These are phyloP conservation scores for Emmonsiellopsis sp. DNA, from an alignment of 2,329 filamentous ascomycete genomes.

Conservation along the genomic window DNA sequence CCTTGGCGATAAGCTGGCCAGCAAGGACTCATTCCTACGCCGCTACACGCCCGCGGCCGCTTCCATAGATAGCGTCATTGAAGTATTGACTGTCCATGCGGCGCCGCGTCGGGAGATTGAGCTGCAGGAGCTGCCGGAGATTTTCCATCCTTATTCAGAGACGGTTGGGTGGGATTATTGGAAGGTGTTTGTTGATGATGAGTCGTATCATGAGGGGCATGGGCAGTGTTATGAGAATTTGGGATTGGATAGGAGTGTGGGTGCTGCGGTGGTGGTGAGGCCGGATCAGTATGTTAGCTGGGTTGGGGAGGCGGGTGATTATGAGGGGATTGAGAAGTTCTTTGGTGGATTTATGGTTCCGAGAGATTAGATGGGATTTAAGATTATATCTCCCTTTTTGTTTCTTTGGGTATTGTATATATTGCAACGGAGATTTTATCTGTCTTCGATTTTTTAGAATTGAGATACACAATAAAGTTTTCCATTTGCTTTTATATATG, in stretches of 20 bases:
- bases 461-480: no score
- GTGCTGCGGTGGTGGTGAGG: slow-evolving; percentile 48
- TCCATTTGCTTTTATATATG: no score
- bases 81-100: slow-evolving; percentile 52
- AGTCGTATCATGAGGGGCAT: slow-evolving; percentile 43
- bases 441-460: no score
- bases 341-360: slow-evolving; percentile 1
- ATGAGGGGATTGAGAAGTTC: slow-evolving; percentile 2
- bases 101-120: slow-evolving; percentile 41
- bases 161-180: slow-evolving; percentile 47
- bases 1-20: slow-evolving; percentile 39
- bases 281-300: slow-evolving; percentile 56
- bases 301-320: slow-evolving; percentile 3
- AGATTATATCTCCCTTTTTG: no score
- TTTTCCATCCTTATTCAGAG: slow-evolving; percentile 39
- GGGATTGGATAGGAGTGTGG: slow-evolving; percentile 48
- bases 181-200: slow-evolving; percentile 47
- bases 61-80: slow-evolving; percentile 42
- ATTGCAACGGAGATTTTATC: no score
- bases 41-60: slow-evolving; percentile 30
- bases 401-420: no score
- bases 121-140: slow-evolving; percentile 36
- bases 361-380: background rate
- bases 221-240: slow-evolving; percentile 43
- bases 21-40: slow-evolving; percentile 33